These are phyloP conservation scores for Cystobasidium slooffiae DNA, from an alignment of 1,284 basidiomycete species.

Conservation along the genomic window DNA sequence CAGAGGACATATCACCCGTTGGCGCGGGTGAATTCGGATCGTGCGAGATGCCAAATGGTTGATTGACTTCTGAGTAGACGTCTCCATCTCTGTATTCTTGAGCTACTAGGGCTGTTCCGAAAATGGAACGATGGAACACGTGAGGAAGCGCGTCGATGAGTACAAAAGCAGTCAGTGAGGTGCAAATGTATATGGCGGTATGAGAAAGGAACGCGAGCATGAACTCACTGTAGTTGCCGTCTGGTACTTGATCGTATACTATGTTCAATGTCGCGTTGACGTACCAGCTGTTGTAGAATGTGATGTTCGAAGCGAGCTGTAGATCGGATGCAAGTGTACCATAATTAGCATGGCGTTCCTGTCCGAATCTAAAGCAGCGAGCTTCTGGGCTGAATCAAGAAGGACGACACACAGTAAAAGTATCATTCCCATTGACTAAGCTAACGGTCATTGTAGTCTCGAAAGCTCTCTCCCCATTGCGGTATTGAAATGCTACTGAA, in stretches of 20 bases:
- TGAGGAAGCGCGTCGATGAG: neutral
- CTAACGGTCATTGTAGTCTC: conserved; percentile 24
- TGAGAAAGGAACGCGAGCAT: neutral
- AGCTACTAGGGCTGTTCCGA: conserved; percentile 19
- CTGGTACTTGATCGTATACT: conserved; percentile 14
- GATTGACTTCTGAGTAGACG: conserved; percentile 12
- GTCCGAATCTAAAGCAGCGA: neutral
- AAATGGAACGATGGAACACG: neutral
- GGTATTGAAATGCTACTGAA: conserved; percentile 28
- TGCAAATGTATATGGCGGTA: neutral
- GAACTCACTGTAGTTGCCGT: conserved; percentile 40
- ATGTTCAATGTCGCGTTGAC: conserved; percentile 33
- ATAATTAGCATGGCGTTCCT: neutral
- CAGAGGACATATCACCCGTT: conserved; percentile 25
- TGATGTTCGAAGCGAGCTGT: conserved; percentile 30
- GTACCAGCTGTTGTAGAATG: conserved; percentile 42
- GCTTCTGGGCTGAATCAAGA: neutral
- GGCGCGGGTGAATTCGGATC: conserved; percentile 20
- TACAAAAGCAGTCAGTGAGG: neutral
- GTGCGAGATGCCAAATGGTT: conserved; percentile 29
- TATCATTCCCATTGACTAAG: conserved; percentile 23
- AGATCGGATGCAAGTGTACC: neutral
- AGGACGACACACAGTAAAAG: neutral
- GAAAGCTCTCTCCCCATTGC: conserved; percentile 26
- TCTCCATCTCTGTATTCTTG: conserved; percentile 21